These are phyloP conservation scores for Casuarina glauca DNA, from an alignment of 306 rosid species.

Conservation along the genomic window DNA sequence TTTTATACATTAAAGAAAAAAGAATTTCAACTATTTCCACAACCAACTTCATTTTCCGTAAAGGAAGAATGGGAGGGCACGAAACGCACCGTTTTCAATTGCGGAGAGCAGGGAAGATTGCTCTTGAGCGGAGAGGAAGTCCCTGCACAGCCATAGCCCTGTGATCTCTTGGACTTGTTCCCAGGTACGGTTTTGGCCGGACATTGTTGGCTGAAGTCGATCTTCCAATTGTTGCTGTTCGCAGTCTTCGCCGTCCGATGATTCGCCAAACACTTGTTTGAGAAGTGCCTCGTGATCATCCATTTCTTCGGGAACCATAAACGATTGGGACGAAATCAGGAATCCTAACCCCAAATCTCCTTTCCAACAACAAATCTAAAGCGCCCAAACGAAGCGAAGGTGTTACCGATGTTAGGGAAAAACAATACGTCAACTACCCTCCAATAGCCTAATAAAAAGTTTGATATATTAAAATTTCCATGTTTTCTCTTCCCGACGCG, in stretches of 20 bases:
- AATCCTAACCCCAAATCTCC: too few relatives aligned
- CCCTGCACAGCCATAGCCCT: slow-evolving; percentile 63
- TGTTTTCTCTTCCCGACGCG: too few relatives aligned
- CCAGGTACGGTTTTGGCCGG: slow-evolving; percentile 33
- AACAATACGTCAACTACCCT: too few relatives aligned
- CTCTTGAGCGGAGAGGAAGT: slow-evolving; percentile 48
- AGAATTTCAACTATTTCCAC: too few relatives aligned
- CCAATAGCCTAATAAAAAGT: too few relatives aligned
- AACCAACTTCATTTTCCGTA: too few relatives aligned
- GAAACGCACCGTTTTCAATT: slow-evolving; percentile 47
- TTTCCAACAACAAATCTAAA: too few relatives aligned
- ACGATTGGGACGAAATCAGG: background rate
- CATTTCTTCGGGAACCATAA: background rate
- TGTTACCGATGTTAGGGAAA: too few relatives aligned
- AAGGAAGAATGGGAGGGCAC: background rate
- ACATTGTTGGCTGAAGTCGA: background rate
- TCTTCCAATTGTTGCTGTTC: slow-evolving; percentile 21
- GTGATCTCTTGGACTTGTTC: slow-evolving; percentile 42
- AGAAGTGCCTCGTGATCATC: slow-evolving; percentile 31
- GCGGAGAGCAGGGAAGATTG: slow-evolving; percentile 57
- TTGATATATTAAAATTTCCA: too few relatives aligned
- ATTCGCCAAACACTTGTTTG: slow-evolving; percentile 64
- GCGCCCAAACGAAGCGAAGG: too few relatives aligned
- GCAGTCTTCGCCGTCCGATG: slow-evolving; percentile 46
- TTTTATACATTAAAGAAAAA: background rate